Conservation (phyloP, 768 basidiomycete species). For the Lentinula aciculospora region DNA sequence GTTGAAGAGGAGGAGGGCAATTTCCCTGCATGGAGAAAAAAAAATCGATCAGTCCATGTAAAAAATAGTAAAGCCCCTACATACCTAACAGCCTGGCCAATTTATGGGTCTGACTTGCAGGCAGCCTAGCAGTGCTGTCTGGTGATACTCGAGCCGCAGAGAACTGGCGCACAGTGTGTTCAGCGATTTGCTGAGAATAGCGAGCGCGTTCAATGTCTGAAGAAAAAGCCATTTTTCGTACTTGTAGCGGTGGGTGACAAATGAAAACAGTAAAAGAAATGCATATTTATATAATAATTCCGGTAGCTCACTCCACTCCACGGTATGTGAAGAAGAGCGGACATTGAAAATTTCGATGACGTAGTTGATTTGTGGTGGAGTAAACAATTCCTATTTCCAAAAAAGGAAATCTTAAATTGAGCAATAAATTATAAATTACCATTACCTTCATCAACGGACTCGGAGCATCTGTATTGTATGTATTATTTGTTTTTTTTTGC, state of each 20-base stretch:
- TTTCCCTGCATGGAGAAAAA: not conserved
- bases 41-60: not conserved
- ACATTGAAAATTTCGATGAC: too few species aligned
- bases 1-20: not conserved
- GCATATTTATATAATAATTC: too few species aligned
- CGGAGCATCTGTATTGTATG: not conserved
- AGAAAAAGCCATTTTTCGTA: slow-evolving; percentile 19
- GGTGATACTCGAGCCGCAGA: slow-evolving; percentile 24
- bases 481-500: not conserved
- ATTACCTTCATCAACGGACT: slow-evolving; percentile 11
- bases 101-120: slow-evolving; percentile 23
- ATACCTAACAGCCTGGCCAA: not conserved
- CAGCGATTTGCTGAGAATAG: slow-evolving; percentile 43
- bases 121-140: slow-evolving; percentile 31
- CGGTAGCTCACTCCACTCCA: not conserved
- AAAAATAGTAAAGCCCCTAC: not conserved
- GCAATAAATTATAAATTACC: slow-evolving; percentile 6
- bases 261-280: too few species aligned
- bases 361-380: not conserved
- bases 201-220: slow-evolving; percentile 24
- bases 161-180: slow-evolving; percentile 43
- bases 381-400: not conserved
- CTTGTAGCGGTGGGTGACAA: not conserved
- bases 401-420: not conserved
- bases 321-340: too few species aligned